Conservation (phyloP, 352 stramenopile genomes). For the Globisporangium barbulae region DNA sequence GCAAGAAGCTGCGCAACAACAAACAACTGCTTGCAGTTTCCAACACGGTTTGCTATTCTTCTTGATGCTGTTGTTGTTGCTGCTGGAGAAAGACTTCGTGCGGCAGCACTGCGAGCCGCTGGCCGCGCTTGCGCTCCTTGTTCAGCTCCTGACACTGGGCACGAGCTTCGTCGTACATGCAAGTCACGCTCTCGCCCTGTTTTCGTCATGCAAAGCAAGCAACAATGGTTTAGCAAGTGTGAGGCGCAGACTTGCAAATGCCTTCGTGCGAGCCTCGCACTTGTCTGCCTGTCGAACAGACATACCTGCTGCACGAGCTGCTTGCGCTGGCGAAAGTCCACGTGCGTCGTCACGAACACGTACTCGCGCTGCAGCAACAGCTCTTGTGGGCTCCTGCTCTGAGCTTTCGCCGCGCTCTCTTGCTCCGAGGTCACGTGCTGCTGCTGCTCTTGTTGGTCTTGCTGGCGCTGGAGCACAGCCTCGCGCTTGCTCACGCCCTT, state of each 20-base stretch:
- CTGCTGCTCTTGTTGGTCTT: constrained; percentile 11
- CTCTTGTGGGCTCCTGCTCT: not conserved
- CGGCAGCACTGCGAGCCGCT: constrained; percentile 43
- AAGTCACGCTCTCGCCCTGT: constrained; percentile 39
- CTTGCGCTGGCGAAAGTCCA: constrained; percentile 56
- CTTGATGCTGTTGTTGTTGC: constrained; percentile 12
- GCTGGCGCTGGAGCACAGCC: constrained; percentile 24
- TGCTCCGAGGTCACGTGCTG: no score
- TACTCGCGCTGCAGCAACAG: constrained; percentile 33
- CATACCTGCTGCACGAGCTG: constrained; percentile 50
- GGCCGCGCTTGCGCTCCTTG: constrained; percentile 35
- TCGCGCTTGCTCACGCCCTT: constrained; percentile 39
- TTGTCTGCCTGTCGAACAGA: not conserved
- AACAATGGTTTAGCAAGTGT: not conserved
- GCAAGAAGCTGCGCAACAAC: not conserved
- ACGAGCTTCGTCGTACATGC: constrained; percentile 56
- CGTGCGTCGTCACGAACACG: constrained; percentile 55
- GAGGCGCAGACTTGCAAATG: not conserved
- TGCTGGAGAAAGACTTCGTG: constrained; percentile 43
- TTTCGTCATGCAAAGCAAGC: constrained; percentile 2
- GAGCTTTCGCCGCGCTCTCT: not conserved
- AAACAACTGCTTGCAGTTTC: not conserved
- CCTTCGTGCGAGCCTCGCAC: not conserved
- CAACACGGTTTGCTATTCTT: not conserved
- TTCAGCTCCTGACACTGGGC: constrained; percentile 47